A percentile compares a stretch with the other conserved stretches of the same genome.
These are phyloP conservation scores for Podaxis mareebaensis DNA, from an alignment of 768 basidiomycete species.

Conservation along the genomic window DNA sequence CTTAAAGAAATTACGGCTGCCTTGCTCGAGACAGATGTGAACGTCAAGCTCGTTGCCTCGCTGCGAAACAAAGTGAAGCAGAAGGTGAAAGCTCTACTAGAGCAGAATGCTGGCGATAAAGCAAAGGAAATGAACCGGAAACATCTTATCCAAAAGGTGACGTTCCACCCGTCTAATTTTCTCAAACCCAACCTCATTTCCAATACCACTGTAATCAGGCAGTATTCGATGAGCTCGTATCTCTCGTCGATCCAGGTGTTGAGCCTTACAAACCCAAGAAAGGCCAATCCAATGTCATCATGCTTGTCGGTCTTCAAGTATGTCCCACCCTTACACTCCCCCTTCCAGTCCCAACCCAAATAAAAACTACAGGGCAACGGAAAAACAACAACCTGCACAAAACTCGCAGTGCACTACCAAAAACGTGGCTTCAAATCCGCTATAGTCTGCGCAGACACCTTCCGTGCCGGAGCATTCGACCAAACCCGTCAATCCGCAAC, in stretches of 20 bases:
- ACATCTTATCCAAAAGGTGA: conserved; percentile 89
- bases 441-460: conserved; percentile 98
- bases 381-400: conserved; percentile 99
- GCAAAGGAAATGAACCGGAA: conserved; percentile 81
- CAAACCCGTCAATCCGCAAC: conserved; percentile 98
- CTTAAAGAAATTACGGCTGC: conserved; percentile 96
- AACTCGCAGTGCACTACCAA: conserved; percentile 96
- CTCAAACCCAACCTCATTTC: neutral
- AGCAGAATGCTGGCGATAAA: conserved; percentile 62
- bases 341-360: neutral
- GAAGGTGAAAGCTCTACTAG: conserved; percentile 83
- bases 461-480: conserved; percentile 99
- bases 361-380: conserved; percentile 77
- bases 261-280: conserved; percentile 97
- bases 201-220: conserved; percentile 49
- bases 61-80: conserved; percentile 87
- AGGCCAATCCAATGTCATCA: conserved; percentile 90
- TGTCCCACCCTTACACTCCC: conserved; percentile 19
- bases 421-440: conserved; percentile 95
- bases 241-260: conserved; percentile 92
- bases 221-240: conserved; percentile 95
- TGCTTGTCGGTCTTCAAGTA: conserved; percentile 97
- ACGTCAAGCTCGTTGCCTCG: conserved; percentile 91
- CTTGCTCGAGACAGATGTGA: conserved; percentile 94
- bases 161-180: neutral